Percentiles rank a stretch among this genome's conserved stretches.
Conservation (phyloP, 164 flowering plant species). For the Piper longum region DNA sequence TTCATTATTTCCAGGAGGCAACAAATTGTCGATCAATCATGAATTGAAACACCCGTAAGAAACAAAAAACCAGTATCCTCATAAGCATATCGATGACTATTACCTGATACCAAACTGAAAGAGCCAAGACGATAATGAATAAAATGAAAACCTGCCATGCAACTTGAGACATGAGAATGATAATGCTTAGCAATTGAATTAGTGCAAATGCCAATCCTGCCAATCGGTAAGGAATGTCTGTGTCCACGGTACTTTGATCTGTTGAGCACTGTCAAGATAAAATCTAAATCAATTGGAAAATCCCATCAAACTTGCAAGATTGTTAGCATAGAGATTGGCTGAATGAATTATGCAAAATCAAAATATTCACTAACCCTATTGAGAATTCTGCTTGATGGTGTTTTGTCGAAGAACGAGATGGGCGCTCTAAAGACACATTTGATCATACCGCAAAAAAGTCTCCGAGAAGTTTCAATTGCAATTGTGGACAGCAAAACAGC, state of each 20-base stretch:
- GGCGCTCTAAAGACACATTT: conserved; percentile 62
- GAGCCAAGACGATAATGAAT: conserved; percentile 35
- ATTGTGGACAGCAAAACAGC: conserved; percentile 59
- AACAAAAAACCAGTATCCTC: no score
- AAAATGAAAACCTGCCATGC: conserved; percentile 65
- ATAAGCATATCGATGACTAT: no score
- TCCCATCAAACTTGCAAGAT: background rate
- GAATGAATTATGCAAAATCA: background rate
- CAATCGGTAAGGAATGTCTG: conserved; percentile 73
- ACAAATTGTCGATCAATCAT: no score
- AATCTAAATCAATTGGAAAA: background rate
- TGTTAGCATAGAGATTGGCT: no score
- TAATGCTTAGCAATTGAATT: conserved; percentile 57
- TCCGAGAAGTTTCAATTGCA: conserved; percentile 59
- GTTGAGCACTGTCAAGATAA: conserved; percentile 45
- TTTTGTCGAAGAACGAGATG: conserved; percentile 65
- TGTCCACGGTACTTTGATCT: conserved; percentile 73
- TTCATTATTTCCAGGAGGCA: no score
- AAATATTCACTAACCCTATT: conserved; percentile 37
- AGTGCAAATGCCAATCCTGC: conserved; percentile 73
- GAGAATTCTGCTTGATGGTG: conserved; percentile 70
- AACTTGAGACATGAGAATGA: conserved; percentile 56
- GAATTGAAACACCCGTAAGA: no score
- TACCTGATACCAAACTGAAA: conserved; percentile 75
- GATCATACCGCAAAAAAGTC: conserved; percentile 51